Evolutionary conservation across 306 rosid species (phyloP).

Genomic region (Cucurbita maxima): DNA sequence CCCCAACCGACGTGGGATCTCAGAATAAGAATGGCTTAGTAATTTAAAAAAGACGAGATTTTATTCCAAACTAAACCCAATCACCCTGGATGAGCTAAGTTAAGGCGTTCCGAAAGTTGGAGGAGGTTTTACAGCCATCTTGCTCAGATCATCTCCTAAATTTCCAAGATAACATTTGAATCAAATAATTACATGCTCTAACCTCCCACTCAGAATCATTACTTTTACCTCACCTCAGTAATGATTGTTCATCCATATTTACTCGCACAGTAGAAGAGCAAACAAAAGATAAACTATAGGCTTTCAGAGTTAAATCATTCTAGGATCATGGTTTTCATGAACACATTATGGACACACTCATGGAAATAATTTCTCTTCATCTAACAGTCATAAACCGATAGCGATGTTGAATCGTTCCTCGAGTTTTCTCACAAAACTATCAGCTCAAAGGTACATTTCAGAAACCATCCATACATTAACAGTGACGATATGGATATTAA

Average conservation of each 20-base stretch:
- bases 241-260: not conserved
- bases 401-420: not conserved
- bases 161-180: not conserved
- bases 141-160: not conserved
- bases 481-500: constrained; percentile 13
- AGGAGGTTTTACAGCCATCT: not conserved
- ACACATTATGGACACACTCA: not conserved
- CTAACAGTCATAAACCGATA: too few species aligned
- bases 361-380: too few species aligned
- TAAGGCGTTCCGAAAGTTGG: not conserved
- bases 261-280: not conserved
- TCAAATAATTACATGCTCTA: not conserved
- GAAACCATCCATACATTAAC: not conserved
- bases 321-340: not conserved
- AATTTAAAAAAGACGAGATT: constrained; percentile 28
- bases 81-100: not conserved
- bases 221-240: not conserved
- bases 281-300: not conserved
- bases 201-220: not conserved
- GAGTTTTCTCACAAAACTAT: not conserved
- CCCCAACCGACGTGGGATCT: too few species aligned
- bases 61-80: not conserved
- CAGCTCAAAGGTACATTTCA: not conserved
- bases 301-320: not conserved
- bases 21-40: not conserved